phyloP scores from a whole-genome alignment of 371 early-diverging fungal genomes.

The Actinomucor elegans region DNA sequence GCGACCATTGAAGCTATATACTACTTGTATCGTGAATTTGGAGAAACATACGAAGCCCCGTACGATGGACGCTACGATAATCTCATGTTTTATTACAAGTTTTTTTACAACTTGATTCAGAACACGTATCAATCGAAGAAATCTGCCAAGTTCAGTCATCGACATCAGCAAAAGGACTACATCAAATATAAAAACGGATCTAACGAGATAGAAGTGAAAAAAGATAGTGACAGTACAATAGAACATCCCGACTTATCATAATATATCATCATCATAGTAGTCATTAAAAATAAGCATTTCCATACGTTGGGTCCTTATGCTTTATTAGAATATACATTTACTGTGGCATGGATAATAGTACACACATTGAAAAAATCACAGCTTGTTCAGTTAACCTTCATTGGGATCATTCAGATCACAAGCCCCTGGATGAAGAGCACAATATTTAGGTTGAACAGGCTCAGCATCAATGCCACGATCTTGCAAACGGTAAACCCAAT shows the following conservation, averaged over 20 bases:
- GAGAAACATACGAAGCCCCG: slow-evolving; percentile 30
- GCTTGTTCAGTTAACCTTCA: too few species aligned
- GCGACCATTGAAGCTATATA: slow-evolving; percentile 97
- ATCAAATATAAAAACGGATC: slow-evolving; percentile 22
- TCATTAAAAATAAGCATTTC: too few species aligned
- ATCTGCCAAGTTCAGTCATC: slow-evolving; percentile 13
- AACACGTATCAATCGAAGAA: slow-evolving; percentile 49
- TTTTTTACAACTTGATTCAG: slow-evolving; percentile 86
- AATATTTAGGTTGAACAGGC: slow-evolving; percentile 76
- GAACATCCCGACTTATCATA: too few species aligned
- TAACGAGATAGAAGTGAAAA: background rate
- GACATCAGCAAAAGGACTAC: slow-evolving; percentile 30
- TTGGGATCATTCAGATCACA: slow-evolving; percentile 47
- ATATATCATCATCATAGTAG: too few species aligned
- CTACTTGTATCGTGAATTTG: slow-evolving; percentile 81
- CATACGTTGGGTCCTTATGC: too few species aligned
- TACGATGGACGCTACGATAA: slow-evolving; percentile 82
- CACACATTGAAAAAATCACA: too few species aligned
- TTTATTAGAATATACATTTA: too few species aligned
- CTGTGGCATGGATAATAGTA: too few species aligned
- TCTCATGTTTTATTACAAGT: slow-evolving; percentile 86
- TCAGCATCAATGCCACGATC: slow-evolving; percentile 67
- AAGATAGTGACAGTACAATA: too few species aligned
- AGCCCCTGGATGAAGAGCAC: slow-evolving; percentile 63
- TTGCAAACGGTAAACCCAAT: slow-evolving; percentile 57